These are phyloP conservation scores for Xylaria sp. DNA, from an alignment of 2,329 filamentous ascomycete genomes.

Conservation along the genomic window DNA sequence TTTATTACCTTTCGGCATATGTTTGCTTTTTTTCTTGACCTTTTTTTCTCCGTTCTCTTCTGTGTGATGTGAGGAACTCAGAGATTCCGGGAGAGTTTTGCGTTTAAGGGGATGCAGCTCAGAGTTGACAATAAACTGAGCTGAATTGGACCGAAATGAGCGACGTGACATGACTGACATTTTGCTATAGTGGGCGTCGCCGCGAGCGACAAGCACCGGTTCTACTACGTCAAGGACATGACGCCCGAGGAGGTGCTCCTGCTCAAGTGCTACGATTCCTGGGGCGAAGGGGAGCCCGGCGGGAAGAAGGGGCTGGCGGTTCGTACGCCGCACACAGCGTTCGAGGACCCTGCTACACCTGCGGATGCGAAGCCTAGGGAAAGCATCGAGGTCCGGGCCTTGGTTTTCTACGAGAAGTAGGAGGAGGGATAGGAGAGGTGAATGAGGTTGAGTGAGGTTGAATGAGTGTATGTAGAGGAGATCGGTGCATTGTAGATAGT, in stretches of 20 bases:
- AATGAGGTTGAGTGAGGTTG: background rate
- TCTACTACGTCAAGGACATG: constrained; percentile 77
- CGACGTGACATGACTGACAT: background rate
- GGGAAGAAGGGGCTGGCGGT: constrained; percentile 57
- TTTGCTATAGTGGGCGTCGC: constrained; percentile 59
- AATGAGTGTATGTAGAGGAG: background rate
- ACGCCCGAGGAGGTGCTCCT: constrained; percentile 61
- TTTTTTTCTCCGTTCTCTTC: background rate
- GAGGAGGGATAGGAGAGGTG: background rate
- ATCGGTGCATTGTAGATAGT: background rate
- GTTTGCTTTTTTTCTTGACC: background rate
- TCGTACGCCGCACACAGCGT: constrained; percentile 65
- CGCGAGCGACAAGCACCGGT: constrained; percentile 67
- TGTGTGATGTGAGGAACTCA: no score
- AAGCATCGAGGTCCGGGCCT: constrained; percentile 72
- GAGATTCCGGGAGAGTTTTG: background rate
- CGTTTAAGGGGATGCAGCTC: background rate
- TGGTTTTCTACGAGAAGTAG: constrained; percentile 67
- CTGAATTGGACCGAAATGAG: background rate
- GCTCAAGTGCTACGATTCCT: constrained; percentile 66
- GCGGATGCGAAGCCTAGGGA: constrained; percentile 59
- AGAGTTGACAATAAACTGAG: background rate
- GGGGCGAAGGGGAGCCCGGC: constrained; percentile 51
- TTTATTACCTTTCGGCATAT: no score
- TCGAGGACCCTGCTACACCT: constrained; percentile 65